Conservation (phyloP, 2,329 filamentous ascomycete genomes). For the Paraphaeosphaeria sporulosa region DNA sequence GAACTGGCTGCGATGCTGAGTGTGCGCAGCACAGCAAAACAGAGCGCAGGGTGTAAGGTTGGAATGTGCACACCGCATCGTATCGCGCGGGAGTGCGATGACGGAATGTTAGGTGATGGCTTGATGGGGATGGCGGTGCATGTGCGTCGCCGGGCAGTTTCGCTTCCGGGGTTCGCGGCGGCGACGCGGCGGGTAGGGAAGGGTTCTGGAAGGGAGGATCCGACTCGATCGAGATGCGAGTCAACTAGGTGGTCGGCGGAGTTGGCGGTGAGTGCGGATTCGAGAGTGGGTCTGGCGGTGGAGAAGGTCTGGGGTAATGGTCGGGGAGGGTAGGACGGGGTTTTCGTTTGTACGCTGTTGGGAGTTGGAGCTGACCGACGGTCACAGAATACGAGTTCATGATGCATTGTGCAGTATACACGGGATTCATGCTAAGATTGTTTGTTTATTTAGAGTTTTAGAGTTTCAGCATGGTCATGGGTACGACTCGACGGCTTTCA, state of each 20-base stretch:
- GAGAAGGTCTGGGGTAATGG: conserved; percentile 9
- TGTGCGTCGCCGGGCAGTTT: not conserved
- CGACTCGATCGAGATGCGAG: not conserved
- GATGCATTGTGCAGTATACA: not conserved
- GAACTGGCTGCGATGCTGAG: not conserved
- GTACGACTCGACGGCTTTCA: conserved; percentile 14
- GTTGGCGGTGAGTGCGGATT: conserved; percentile 1
- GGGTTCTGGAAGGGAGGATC: not conserved
- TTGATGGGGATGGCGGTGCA: not conserved
- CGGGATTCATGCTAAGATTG: not conserved
- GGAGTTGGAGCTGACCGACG: not conserved
- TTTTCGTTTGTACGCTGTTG: conserved; percentile 2
- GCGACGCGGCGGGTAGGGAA: no score
- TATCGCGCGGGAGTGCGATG: not conserved
- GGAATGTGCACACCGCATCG: not conserved
- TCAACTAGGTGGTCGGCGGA: not conserved
- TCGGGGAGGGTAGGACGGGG: conserved; percentile 5
- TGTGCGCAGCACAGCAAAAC: not conserved
- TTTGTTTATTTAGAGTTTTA: not conserved
- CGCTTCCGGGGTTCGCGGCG: no score
- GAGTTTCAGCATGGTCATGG: not conserved
- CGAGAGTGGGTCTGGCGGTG: conserved; percentile 3
- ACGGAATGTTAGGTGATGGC: not conserved
- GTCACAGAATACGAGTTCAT: not conserved
- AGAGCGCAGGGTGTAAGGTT: not conserved